Base-by-base conservation (phyloP, 176 grass and related monocot genomes). In the Microstegium vimineum region DNA sequence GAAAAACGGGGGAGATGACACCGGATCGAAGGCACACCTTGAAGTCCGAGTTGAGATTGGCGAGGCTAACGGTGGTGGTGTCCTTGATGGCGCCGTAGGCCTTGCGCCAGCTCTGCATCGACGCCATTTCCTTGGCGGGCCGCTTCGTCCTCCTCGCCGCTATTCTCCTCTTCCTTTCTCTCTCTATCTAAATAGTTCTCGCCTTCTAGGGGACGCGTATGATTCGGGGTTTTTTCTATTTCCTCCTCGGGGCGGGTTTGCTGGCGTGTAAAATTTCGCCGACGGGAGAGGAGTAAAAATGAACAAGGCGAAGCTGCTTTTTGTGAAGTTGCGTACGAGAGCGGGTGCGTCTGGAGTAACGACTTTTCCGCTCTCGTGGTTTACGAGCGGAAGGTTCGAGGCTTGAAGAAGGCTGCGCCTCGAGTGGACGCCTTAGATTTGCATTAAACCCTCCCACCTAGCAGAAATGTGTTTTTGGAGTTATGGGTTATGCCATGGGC, bases 71-170 rank as follows among this genome's bases (percentile, higher is more conserved):
- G 74, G 97, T 90, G 83, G 97, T 99, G 69, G 87, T 85, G 81
- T 99, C 97, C 79, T 99, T 99, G 85, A 99, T 83, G 76, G 93
- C 87, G 61, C 97, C 97, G 68, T 94, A 95, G 63, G 97, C 97
- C 93, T 99, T 99, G 85, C 97, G 89, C 97, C 97, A 99, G 70
- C 97, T 90, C 87, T 95, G 93, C 83, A 99, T 69, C 82, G 90
- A 66, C 87, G 91, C 89, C 97, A 99, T 99, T 74, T 83, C 71
- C 75, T 61, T 18, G 79, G 81, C 54, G 70, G 40, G 28, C 82
- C 84, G 63, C 69, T 61, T 41, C 62, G n/a, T 13, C 51, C 36
- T 9, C 64, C 11, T 22, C 81, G 73, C 37, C 85, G 60, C 47
- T 23, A 14, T n/a, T 16, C 43, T 26, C 8, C 35, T 37, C 13